Base-by-base conservation (phyloP, 2,329 filamentous ascomycete genomes). In the Aciculosporium take region DNA sequence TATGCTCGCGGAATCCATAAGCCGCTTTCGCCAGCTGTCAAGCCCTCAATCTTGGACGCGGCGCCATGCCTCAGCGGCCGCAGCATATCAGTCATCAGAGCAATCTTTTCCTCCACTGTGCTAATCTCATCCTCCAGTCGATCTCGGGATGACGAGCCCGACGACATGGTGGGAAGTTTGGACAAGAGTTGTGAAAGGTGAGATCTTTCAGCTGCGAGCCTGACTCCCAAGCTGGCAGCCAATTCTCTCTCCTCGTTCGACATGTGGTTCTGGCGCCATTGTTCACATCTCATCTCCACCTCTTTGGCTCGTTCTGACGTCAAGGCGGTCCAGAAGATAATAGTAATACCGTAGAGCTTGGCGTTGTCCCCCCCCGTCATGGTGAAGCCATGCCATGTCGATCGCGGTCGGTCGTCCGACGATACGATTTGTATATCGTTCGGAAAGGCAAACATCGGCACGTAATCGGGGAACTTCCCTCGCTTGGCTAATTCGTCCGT, bases 371-470 rank as follows among this genome's bases (percentile, higher is more conserved):
- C 84, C 18, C 82, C 83, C 2, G 91, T 98, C 91, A 98, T 96
- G 47, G 86, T 88, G 56, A 98, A 98, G 37, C 91, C 91, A 62
- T 98, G 91, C 91, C 91, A 98, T 20, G 88, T 95, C n/a, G 91
- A 89, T 46, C 87, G 74, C 1, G 91, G 91, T 46, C 88, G 75
- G 57, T 94, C 86, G 55, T 98, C 91, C 1, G 88, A 88, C 1
- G 91, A 95, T 8, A 96, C 85, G 40, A 98, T 91, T 48, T 87
- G 87, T 52, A 98, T 91, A 59, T 98, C 91, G 61, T 96, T 95
- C 35, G 91, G 91, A 54, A 96, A 98, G 41, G 91, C 88, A 61
- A 98, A 98, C 91, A 98, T 96, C 43, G 91, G 91, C 15, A 98
- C 86, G 54, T 95, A 98, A 57, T 98, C 91, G 1, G 91, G 91